Evolutionary conservation across 1,139 yeast species (phyloP).

Genomic region (Hanseniaspora uvarum): DNA sequence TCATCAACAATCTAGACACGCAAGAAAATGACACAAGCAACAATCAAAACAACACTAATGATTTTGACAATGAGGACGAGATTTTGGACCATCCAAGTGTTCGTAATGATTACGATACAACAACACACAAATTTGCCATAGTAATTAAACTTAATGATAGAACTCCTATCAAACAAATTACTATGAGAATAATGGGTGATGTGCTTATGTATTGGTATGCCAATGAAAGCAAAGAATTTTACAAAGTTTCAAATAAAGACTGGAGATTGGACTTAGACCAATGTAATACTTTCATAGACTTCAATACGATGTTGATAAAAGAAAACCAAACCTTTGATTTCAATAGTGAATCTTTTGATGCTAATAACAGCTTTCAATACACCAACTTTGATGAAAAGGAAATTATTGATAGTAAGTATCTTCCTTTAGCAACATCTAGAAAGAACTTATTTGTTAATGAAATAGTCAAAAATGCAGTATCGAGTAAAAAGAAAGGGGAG

Average conservation of each 20-base stretch:
- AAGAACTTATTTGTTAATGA: conserved; percentile 22
- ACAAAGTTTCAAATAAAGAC: conserved; percentile 39
- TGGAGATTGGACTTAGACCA: conserved; percentile 41
- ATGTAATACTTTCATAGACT: conserved; percentile 41
- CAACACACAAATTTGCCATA: conserved; percentile 26
- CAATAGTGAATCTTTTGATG: conserved; percentile 21
- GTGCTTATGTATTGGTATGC: conserved; percentile 44
- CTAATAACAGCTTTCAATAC: conserved; percentile 19
- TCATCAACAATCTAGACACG: conserved; percentile 28
- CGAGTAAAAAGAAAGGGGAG: conserved; percentile 10
- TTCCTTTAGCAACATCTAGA: conserved; percentile 20
- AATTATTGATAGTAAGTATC: conserved; percentile 16
- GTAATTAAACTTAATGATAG: conserved; percentile 27
- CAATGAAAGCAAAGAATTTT: conserved; percentile 43
- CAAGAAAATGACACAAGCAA: conserved; percentile 20
- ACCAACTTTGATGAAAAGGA: conserved; percentile 14
- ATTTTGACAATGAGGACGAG: conserved; percentile 10
- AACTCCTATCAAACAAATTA: conserved; percentile 25
- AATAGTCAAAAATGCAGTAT: conserved; percentile 18
- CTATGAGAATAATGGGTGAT: conserved; percentile 29
- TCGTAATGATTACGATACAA: conserved; percentile 21
- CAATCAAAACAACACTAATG: conserved; percentile 10
- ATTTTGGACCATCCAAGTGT: neutral
- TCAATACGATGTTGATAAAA: conserved; percentile 24
- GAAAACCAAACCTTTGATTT: conserved; percentile 22